Percentiles rank a stretch among this genome's conserved stretches.
Evolutionary conservation across 148 eudicot genomes (phyloP).

Genomic region (Cornus controversa): DNA sequence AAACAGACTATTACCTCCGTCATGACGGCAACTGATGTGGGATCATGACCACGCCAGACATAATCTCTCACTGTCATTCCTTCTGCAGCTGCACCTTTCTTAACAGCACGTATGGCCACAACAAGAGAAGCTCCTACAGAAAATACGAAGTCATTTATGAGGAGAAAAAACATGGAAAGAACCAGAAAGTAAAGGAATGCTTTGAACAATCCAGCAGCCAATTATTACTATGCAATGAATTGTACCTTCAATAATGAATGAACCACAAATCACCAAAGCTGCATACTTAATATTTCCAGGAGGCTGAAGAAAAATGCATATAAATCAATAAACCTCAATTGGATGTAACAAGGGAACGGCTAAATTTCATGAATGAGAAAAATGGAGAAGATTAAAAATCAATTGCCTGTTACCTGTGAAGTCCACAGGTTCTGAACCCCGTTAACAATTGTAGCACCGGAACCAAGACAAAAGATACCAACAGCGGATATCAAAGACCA

Average conservation of each 20-base stretch:
- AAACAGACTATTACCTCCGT: conserved; percentile 64
- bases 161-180: conserved; percentile 5
- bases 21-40: conserved; percentile 99
- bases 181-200: background rate
- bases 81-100: conserved; percentile 97
- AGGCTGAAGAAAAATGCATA: conserved; percentile 44
- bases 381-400: conserved; percentile 2
- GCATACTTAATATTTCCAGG: conserved; percentile 86
- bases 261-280: conserved; percentile 94
- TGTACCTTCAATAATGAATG: conserved; percentile 88
- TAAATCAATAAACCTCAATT: conserved; percentile 16
- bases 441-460: conserved; percentile 94
- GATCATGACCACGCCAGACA: conserved; percentile 99
- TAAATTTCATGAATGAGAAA: background rate
- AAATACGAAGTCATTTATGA: conserved; percentile 11
- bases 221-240: conserved; percentile 9
- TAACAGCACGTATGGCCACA: conserved; percentile 94
- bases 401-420: conserved; percentile 49
- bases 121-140: conserved; percentile 78
- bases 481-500: conserved; percentile 99
- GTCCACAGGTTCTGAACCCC: conserved; percentile 91
- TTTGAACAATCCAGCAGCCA: background rate
- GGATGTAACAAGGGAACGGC: background rate
- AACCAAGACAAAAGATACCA: conserved; percentile 96
- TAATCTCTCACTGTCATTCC: conserved; percentile 93